Conservation (phyloP, 257 asterid species). For the Salvia hispanica region DNA sequence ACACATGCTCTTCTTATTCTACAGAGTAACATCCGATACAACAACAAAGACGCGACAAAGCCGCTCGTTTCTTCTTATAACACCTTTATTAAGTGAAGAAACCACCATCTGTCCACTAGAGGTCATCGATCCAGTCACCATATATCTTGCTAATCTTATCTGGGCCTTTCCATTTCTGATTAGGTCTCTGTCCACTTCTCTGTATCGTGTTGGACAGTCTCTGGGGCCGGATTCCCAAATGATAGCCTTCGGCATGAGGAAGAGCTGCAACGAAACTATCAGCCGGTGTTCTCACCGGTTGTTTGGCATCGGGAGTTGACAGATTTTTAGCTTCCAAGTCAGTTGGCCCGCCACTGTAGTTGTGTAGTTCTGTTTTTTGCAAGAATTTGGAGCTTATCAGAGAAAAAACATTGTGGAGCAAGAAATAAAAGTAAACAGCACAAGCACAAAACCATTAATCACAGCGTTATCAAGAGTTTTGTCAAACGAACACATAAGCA, state of each 20-base stretch:
- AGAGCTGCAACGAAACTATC: conserved; percentile 34
- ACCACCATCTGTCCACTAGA: conserved; percentile 27
- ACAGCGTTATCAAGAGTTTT: background rate
- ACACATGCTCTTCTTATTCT: background rate
- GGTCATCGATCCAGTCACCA: conserved; percentile 68
- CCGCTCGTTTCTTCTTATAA: background rate
- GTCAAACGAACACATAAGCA: background rate
- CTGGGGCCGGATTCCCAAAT: conserved; percentile 53
- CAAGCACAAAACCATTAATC: too few relatives aligned
- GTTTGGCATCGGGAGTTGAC: conserved; percentile 48
- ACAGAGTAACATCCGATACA: conserved; percentile 26
- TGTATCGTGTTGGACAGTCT: conserved; percentile 48
- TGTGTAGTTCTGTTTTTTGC: conserved; percentile 45
- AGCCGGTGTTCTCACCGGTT: conserved; percentile 35
- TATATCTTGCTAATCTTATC: conserved; percentile 71
- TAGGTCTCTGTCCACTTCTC: conserved; percentile 36
- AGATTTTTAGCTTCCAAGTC: conserved; percentile 56
- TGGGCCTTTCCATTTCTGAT: conserved; percentile 68
- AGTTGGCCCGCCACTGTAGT: conserved; percentile 41
- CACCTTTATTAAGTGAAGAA: background rate
- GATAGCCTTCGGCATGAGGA: conserved; percentile 43
- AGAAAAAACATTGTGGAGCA: conserved; percentile 3
- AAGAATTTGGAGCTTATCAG: conserved; percentile 27
- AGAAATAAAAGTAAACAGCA: background rate
- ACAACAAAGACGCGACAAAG: background rate